Evolutionary conservation across 2,329 filamentous ascomycete genomes (phyloP).

Genomic region (Seiridium unicorne): DNA sequence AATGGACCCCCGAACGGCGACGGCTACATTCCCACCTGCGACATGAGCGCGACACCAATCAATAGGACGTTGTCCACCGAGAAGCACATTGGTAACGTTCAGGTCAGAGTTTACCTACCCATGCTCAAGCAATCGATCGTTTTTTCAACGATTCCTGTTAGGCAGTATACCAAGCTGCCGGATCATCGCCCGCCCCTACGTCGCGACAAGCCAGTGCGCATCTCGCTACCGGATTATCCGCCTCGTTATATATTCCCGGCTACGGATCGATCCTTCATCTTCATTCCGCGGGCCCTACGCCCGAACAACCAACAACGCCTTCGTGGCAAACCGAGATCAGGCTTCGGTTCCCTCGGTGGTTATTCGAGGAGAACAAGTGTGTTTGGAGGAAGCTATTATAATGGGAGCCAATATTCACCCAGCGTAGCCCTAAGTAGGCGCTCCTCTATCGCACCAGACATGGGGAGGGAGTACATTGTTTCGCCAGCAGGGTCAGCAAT

Average conservation of each 20-base stretch:
- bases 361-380: conserved; percentile 81
- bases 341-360: conserved; percentile 64
- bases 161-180: conserved; percentile 89
- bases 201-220: conserved; percentile 92
- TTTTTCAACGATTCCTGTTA: conserved; percentile 76
- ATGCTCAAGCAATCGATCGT: conserved; percentile 69
- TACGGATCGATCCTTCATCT: conserved; percentile 90
- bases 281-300: conserved; percentile 89
- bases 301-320: conserved; percentile 90
- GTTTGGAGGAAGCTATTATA: conserved; percentile 67
- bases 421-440: conserved; percentile 86
- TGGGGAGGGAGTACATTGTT: conserved; percentile 69
- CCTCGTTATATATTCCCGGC: conserved; percentile 91
- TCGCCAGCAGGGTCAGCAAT: conserved; percentile 80
- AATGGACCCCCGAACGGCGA: conserved; percentile 55
- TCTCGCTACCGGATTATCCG: conserved; percentile 77
- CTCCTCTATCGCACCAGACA: conserved; percentile 71
- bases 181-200: conserved; percentile 92
- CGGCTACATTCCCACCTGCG: conserved; percentile 53
- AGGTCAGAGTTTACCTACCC: conserved; percentile 78
- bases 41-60: conserved; percentile 62
- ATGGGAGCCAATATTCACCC: conserved; percentile 76
- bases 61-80: conserved; percentile 81
- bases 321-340: conserved; percentile 71
- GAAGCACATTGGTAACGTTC: conserved; percentile 78